Percentiles rank a stretch among this genome's conserved stretches.
Conservation (phyloP, 139 green algal genomes). For the Gonium pectorale region DNA sequence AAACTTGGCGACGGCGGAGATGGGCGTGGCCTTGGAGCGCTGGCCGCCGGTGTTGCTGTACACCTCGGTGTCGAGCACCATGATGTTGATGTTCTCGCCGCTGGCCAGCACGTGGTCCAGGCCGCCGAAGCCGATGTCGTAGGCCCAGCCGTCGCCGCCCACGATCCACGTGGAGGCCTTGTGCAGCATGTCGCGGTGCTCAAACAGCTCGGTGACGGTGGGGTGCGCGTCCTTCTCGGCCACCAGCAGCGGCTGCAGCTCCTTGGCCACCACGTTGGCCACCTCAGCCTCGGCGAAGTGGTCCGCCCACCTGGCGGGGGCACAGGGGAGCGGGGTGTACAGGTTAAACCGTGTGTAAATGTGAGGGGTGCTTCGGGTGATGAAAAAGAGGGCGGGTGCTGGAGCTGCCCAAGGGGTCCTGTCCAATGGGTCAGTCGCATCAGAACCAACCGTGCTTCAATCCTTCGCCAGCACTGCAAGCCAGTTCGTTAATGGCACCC, state of each 20-base stretch:
- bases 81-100: constrained; percentile 66
- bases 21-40: constrained; percentile 70
- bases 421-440: too few species aligned
- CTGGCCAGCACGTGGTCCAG: constrained; percentile 71
- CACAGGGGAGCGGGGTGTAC: too few species aligned
- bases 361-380: too few species aligned
- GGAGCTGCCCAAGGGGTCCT: too few species aligned
- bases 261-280: constrained; percentile 41
- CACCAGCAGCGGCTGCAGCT: constrained; percentile 40
- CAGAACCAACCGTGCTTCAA: too few species aligned
- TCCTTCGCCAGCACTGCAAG: too few species aligned
- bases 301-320: background rate
- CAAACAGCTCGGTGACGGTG: background rate
- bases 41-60: constrained; percentile 77
- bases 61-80: constrained; percentile 75
- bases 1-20: constrained; percentile 71
- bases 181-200: constrained; percentile 64
- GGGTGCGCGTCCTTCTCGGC: constrained; percentile 24
- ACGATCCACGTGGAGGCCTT: constrained; percentile 76
- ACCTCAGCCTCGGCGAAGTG: constrained; percentile 24
- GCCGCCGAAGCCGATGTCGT: constrained; percentile 75
- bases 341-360: too few species aligned
- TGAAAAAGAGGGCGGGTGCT: too few species aligned
- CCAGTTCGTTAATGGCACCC: too few species aligned
- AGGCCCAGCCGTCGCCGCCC: constrained; percentile 75